These are phyloP conservation scores for Saccharomycopsis amapae DNA, from an alignment of 805 yeast species.

Conservation along the genomic window DNA sequence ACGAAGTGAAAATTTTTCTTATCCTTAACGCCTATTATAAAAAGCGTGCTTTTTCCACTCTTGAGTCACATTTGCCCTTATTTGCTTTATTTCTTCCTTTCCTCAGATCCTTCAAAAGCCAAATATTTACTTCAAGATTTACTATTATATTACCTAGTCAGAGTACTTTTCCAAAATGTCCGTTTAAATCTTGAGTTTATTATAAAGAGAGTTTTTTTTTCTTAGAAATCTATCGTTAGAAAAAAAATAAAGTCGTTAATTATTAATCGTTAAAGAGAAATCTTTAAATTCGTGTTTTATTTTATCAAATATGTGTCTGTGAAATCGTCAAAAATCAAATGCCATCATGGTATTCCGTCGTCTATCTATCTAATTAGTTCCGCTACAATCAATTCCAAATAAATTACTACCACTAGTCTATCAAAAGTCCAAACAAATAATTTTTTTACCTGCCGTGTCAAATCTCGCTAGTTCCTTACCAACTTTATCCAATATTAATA, in stretches of 20 bases:
- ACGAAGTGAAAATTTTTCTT: no score
- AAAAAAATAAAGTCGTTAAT: not conserved
- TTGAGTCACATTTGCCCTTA: no score
- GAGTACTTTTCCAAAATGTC: conserved; percentile 16
- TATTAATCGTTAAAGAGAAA: conserved; percentile 2
- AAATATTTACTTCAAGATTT: conserved; percentile 4
- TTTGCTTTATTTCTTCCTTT: not conserved
- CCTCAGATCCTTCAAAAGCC: not conserved
- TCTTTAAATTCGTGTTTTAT: not conserved
- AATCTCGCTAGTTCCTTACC: no score
- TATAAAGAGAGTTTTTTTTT: conserved; percentile 21
- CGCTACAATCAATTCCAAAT: no score
- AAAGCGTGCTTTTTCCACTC: no score
- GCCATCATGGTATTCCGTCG: not conserved
- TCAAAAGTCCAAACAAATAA: not conserved
- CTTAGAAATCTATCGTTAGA: conserved; percentile 4
- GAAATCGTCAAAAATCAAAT: conserved; percentile 1
- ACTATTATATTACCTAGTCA: not conserved
- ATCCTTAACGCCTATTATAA: no score
- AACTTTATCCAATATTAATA: conserved; percentile 6
- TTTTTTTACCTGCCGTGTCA: not conserved
- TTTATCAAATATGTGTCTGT: not conserved
- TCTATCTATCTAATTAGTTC: no score
- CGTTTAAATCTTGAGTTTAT: conserved; percentile 21
- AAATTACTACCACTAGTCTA: not conserved